Evolutionary conservation across 2,329 filamentous ascomycete genomes (phyloP).

Genomic region (Fusarium sp.): DNA sequence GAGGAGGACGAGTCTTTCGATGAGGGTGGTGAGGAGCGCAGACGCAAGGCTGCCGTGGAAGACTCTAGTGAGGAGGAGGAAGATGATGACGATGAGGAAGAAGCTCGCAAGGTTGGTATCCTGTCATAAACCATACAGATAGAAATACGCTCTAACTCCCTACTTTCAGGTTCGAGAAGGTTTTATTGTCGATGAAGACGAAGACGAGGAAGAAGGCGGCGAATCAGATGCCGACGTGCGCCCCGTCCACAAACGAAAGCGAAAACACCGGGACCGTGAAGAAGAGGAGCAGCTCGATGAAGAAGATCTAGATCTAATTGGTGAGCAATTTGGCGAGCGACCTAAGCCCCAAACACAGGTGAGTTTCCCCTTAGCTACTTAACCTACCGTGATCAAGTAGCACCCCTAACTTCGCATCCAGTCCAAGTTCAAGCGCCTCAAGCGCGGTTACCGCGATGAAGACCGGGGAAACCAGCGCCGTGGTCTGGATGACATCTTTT

Average conservation of each 20-base stretch:
- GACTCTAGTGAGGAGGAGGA: slow-evolving; percentile 95
- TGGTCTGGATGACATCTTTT: slow-evolving; percentile 92
- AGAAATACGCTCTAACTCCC: slow-evolving; percentile 22
- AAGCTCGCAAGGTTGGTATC: slow-evolving; percentile 75
- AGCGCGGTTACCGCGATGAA: slow-evolving; percentile 85
- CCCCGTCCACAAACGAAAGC: slow-evolving; percentile 76
- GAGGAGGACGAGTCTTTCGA: slow-evolving; percentile 88
- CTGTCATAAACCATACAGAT: slow-evolving; percentile 2
- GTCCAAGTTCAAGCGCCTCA: slow-evolving; percentile 96
- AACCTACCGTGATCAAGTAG: background rate
- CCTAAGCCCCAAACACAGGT: slow-evolving; percentile 78
- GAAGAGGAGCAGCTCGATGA: slow-evolving; percentile 93
- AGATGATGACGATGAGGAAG: slow-evolving; percentile 91
- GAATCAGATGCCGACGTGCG: slow-evolving; percentile 66
- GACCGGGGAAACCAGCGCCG: slow-evolving; percentile 74
- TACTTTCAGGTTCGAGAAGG: slow-evolving; percentile 82
- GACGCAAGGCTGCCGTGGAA: slow-evolving; percentile 65
- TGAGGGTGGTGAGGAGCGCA: slow-evolving; percentile 76
- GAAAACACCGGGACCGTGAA: slow-evolving; percentile 79
- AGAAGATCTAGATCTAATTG: slow-evolving; percentile 95
- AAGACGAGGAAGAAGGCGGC: slow-evolving; percentile 78
- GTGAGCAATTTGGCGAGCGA: slow-evolving; percentile 76
- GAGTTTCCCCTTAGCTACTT: slow-evolving; percentile 49
- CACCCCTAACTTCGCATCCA: slow-evolving; percentile 52
- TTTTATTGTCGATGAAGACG: slow-evolving; percentile 95